Evolutionary conservation across 2,329 filamentous ascomycete species (phyloP).

Genomic region (Pseudogymnoascus pannorum): DNA sequence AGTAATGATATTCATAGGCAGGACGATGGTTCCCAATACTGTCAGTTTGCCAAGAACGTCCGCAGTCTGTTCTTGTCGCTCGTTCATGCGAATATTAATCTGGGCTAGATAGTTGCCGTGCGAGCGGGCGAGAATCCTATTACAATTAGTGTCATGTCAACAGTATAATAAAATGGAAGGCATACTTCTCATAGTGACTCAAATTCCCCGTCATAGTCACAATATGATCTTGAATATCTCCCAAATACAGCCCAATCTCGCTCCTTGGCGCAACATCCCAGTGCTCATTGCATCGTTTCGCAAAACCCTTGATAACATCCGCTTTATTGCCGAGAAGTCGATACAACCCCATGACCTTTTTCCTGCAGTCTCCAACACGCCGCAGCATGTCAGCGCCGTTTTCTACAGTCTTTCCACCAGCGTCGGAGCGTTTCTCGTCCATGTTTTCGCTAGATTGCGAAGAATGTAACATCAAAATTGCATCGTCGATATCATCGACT

Average conservation of each 20-base stretch:
- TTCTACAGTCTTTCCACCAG: constrained; percentile 35
- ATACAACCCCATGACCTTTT: constrained; percentile 95
- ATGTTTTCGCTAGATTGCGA: constrained; percentile 35
- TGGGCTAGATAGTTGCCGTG: constrained; percentile 98
- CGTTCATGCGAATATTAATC: constrained; percentile 98
- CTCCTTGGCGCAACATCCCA: constrained; percentile 93
- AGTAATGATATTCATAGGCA: constrained; percentile 98
- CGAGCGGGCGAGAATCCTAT: constrained; percentile 77
- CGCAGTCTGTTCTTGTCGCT: constrained; percentile 89
- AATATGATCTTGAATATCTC: constrained; percentile 98
- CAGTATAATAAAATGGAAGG: constrained; percentile 16
- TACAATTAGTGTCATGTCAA: constrained; percentile 15
- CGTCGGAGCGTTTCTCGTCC: constrained; percentile 40
- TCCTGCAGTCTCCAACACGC: constrained; percentile 85
- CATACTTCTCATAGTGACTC: constrained; percentile 90
- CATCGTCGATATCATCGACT: constrained; percentile 93
- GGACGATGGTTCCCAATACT: constrained; percentile 89
- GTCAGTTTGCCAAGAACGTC: constrained; percentile 93
- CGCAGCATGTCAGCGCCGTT: constrained; percentile 76
- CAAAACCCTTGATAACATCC: constrained; percentile 98
- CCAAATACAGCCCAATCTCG: constrained; percentile 94
- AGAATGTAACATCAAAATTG: constrained; percentile 75
- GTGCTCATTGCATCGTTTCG: constrained; percentile 94
- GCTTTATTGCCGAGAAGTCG: constrained; percentile 92
- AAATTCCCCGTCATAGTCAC: constrained; percentile 97